Conservation (phyloP, 2,329 filamentous ascomycete genomes). For the Sporothrix inflata region DNA sequence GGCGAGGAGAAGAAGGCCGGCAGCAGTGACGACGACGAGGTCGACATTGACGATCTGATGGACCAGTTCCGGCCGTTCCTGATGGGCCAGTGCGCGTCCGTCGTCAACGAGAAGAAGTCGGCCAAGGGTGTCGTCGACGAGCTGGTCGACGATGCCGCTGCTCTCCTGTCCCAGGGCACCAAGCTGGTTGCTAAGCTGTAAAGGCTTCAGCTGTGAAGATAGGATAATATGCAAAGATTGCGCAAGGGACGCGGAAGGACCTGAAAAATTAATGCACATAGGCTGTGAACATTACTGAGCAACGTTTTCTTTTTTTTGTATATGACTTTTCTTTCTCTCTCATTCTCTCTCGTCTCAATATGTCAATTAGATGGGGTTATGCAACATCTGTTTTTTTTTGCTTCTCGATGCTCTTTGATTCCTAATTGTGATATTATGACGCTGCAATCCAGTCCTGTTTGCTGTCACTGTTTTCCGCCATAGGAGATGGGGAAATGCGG, state of each 20-base stretch:
- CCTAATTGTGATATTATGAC: neutral
- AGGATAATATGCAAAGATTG: neutral
- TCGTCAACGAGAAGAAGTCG: conserved; percentile 88
- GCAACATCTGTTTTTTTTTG: neutral
- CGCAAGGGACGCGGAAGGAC: neutral
- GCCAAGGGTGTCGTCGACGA: conserved; percentile 95
- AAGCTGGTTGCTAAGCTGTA: conserved; percentile 72
- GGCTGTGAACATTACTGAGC: conserved; percentile 9
- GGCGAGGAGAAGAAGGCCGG: conserved; percentile 64
- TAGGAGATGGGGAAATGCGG: conserved; percentile 3
- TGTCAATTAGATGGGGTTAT: neutral
- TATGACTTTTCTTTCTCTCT: neutral
- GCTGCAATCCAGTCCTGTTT: neutral
- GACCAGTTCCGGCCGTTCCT: conserved; percentile 89
- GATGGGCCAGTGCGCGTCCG: conserved; percentile 96
- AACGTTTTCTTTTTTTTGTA: conserved; percentile 6
- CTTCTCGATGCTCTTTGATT: neutral
- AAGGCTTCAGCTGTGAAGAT: neutral
- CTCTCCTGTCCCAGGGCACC: conserved; percentile 68
- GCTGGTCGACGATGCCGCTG: conserved; percentile 81
- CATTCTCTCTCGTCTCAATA: neutral
- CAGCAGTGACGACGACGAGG: conserved; percentile 66
- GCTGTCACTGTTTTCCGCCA: neutral
- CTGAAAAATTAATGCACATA: conserved; percentile 19
- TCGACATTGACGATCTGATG: conserved; percentile 78